Base-by-base conservation (phyloP, 441 rosid genomes). In the Populus hybrid region DNA sequence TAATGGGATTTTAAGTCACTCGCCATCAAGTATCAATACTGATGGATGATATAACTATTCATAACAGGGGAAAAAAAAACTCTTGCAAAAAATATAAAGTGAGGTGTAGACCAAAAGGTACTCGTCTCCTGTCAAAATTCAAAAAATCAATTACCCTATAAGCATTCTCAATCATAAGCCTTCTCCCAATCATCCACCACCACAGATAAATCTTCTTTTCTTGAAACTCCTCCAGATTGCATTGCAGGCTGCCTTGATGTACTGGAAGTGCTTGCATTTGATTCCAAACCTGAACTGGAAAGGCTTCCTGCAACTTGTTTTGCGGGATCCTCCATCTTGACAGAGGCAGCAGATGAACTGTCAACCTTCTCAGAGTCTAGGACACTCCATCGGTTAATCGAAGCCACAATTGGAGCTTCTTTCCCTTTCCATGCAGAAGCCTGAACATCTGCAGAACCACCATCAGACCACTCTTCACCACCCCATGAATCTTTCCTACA, bases 161-260 rank as follows among this genome's bases (percentile, higher is more conserved):
- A 19, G 42, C 36, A 19, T 77, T 77, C 76, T 80, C 78, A 35
- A 57, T 83, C 85, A 72, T 61, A 94, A 76, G 95, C 97, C 78
- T 93, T 87, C 85, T 94, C 98, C 98, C 99, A 97, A 79, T 94
- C 95, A 82, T 97, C 98, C 67, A 81, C 97, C 73, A 93, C 97
- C 38, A 91, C 93, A 12, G 79, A 69, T 67, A 19, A 53, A 82
- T 86, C 92, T 63, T 76, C 79, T 81, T 79, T 86, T 50, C 74
- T 76, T 3, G 82, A 73, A 71, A 70, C 84, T 30, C 72, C 87
- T 77, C 73, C 88, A 19, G 64, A 82, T 77, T 79, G 83, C 73
- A 78, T 76, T 21, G 66, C 67, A 21, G 66, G 11, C 5, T 61
- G 66, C 28, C 4, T 23, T 61, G 66, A 21, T 61, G 24, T 4